phyloP scores from a whole-genome alignment of 2,329 filamentous ascomycete species.

The Bipolaris gigantea region DNA sequence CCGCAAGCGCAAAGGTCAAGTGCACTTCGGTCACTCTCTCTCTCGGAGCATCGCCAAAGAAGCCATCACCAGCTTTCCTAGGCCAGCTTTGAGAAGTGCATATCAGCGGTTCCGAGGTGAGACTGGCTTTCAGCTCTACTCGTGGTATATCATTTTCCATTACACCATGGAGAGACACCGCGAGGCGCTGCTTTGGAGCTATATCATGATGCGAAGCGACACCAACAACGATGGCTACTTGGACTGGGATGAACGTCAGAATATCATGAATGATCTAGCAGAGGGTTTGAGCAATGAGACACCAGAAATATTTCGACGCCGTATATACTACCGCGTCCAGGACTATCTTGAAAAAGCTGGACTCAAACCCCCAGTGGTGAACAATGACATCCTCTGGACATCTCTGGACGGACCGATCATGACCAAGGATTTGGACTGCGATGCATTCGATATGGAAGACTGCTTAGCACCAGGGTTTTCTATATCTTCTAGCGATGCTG shows the following conservation, averaged over 20 bases:
- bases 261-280: constrained; percentile 42
- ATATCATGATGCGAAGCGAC: constrained; percentile 48
- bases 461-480: constrained; percentile 50
- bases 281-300: constrained; percentile 43
- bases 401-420: constrained; percentile 48
- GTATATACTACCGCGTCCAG: constrained; percentile 47
- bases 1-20: constrained; percentile 50
- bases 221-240: constrained; percentile 46
- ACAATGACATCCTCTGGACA: constrained; percentile 49
- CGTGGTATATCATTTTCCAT: constrained; percentile 50
- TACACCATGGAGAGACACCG: constrained; percentile 51
- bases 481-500: constrained; percentile 40
- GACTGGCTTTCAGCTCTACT: constrained; percentile 49
- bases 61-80: constrained; percentile 48
- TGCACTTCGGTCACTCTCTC: constrained; percentile 49
- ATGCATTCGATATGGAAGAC: constrained; percentile 48
- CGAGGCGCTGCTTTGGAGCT: constrained; percentile 50
- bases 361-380: constrained; percentile 46
- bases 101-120: constrained; percentile 50
- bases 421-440: constrained; percentile 47
- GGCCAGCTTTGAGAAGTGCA: constrained; percentile 46
- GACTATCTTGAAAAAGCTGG: constrained; percentile 44
- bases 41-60: constrained; percentile 47
- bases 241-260: constrained; percentile 46
- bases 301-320: constrained; percentile 36